Percentiles rank a stretch among this genome's conserved stretches.
Conservation (phyloP, 2,329 filamentous ascomycete genomes). For the Fonsecaea multimorphosa region DNA sequence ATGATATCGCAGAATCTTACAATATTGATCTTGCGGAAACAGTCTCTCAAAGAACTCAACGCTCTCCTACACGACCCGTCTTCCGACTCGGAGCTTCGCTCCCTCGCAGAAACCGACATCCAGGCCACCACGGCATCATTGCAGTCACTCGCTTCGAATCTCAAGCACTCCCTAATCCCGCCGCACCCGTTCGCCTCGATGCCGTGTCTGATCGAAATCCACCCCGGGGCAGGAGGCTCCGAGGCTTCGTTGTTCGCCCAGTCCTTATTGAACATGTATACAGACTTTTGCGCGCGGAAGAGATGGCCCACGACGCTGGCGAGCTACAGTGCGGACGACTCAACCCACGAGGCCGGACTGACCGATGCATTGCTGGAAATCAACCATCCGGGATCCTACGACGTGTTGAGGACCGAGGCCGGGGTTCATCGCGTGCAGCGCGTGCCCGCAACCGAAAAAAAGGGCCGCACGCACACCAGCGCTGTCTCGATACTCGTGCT, state of each 20-base stretch:
- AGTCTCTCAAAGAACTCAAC: conserved; percentile 71
- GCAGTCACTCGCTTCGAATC: conserved; percentile 65
- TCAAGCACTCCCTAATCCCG: conserved; percentile 81
- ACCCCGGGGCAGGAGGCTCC: conserved; percentile 87
- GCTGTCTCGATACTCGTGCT: conserved; percentile 92
- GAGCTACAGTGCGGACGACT: conserved; percentile 80
- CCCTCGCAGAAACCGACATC: conserved; percentile 72
- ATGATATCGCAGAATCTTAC: conserved; percentile 8
- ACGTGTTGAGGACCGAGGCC: conserved; percentile 80
- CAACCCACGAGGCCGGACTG: conserved; percentile 63
- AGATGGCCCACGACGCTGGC: conserved; percentile 72
- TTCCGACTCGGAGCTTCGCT: conserved; percentile 64
- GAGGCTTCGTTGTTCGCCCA: conserved; percentile 91
- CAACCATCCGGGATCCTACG: conserved; percentile 77
- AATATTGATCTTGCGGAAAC: conserved; percentile 17
- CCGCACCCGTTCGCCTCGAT: conserved; percentile 87
- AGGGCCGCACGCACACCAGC: conserved; percentile 90
- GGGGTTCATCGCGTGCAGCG: conserved; percentile 96
- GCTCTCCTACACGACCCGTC: conserved; percentile 73
- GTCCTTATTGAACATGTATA: conserved; percentile 89
- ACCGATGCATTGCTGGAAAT: conserved; percentile 90
- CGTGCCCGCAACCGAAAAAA: conserved; percentile 87
- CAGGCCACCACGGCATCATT: conserved; percentile 68
- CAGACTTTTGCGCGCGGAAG: conserved; percentile 72
- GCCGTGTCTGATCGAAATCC: conserved; percentile 88